phyloP scores from a whole-genome alignment of 2,329 filamentous ascomycete species.

The Ilyonectria sp. region DNA sequence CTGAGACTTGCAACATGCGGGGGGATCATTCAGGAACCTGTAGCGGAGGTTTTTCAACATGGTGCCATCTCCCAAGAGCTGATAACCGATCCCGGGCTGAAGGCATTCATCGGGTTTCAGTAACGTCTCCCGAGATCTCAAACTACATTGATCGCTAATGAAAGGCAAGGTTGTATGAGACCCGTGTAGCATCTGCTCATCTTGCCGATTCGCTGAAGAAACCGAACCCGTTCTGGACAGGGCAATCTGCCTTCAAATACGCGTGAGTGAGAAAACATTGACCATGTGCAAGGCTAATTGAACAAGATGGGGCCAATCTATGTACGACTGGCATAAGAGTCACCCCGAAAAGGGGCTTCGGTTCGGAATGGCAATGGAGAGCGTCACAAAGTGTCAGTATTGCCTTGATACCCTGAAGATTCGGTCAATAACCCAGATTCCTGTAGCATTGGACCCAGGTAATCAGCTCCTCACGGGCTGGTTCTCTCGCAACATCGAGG shows the following conservation, averaged over 20 bases:
- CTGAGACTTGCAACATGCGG: constrained; percentile 35
- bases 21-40: constrained; percentile 28
- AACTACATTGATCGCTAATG: not conserved
- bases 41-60: constrained; percentile 27
- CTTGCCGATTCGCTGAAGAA: constrained; percentile 38
- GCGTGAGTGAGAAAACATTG: constrained; percentile 26
- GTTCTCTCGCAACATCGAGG: constrained; percentile 19
- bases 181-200: constrained; percentile 37
- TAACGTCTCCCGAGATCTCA: not conserved
- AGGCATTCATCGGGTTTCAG: constrained; percentile 40
- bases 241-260: constrained; percentile 40
- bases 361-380: constrained; percentile 35
- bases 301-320: constrained; percentile 35
- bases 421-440: constrained; percentile 49
- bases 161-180: constrained; percentile 33
- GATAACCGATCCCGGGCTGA: constrained; percentile 27
- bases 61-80: constrained; percentile 28
- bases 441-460: constrained; percentile 32
- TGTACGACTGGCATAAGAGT: constrained; percentile 41
- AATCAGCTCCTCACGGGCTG: constrained; percentile 28
- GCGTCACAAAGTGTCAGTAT: constrained; percentile 29
- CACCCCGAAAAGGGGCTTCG: constrained; percentile 59
- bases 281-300: not conserved
- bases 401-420: constrained; percentile 16
- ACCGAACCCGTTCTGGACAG: constrained; percentile 35